Evolutionary conservation across 768 basidiomycete genomes (phyloP), one percentile per base, ranked within the genome.

Genomic region (Hygrocybe punicea): DNA sequence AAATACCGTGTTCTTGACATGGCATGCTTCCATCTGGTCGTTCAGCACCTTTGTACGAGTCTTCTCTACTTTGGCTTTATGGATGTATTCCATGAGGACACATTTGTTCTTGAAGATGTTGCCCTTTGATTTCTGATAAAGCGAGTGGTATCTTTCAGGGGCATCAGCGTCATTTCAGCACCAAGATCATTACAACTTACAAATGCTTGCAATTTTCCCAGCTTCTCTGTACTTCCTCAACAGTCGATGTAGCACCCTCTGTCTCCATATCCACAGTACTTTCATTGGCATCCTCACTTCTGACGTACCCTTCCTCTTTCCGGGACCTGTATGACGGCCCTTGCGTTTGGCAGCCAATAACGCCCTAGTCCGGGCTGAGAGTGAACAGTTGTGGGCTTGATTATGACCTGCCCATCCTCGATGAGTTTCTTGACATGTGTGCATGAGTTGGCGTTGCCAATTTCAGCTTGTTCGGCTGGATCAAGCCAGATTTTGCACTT

Each of bases 91-190:
- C n/a, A n/a, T n/a, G n/a, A n/a, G n/a, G n/a, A n/a, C n/a, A n/a
- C n/a, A n/a, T n/a, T n/a, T n/a, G n/a, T n/a, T 98, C 89, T 98
- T 99, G 93, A 98, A 99, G 71, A 98, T 94, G 80, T 99, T 99
- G 87, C 97, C 97, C 91, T 99, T 99, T 67, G 95, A 93, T 78
- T 98, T 98, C 81, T 96, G 89, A 86, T 98, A 98, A 52, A 98
- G 91, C 53, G 85, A 85, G 83, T 98, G 97, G 81, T 99, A 98
- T 62, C 96, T 98, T 33, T 54, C 21, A 65, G 51, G 25, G 45
- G 11, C 16, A n/a, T 49, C 35, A 60, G 36, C 23, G 34, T 60
- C 36, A n/a, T n/a, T n/a, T n/a, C n/a, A n/a, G n/a, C n/a, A n/a
- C n/a, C n/a, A n/a, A n/a, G n/a, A n/a, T n/a, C n/a, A 48, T 57